Conservation (phyloP, 225 moss, liverwort and hornwort genomes). For the Marchantia polymorpha region DNA sequence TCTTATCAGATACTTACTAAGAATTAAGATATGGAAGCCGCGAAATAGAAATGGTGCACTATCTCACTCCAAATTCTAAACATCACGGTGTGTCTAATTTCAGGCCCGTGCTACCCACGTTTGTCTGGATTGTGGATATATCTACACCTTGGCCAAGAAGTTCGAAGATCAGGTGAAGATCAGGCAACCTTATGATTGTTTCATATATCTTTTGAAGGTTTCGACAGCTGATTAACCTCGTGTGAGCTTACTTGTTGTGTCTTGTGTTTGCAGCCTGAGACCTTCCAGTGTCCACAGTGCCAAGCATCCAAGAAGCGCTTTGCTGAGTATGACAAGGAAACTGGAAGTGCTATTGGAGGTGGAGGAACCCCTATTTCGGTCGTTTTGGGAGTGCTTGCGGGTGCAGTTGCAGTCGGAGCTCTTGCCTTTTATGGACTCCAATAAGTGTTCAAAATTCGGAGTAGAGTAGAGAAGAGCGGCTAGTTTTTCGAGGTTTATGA, state of each 20-base stretch:
- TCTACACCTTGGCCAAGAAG: constrained; percentile 77
- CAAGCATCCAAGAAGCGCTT: constrained; percentile 96
- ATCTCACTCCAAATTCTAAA: not conserved
- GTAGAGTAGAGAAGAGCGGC: no score
- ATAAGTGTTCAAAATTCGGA: constrained; percentile 27
- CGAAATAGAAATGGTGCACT: not conserved
- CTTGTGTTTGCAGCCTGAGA: constrained; percentile 51
- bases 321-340: constrained; percentile 72
- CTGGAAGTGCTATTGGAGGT: constrained; percentile 63
- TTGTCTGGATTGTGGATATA: constrained; percentile 94
- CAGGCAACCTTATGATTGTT: not conserved
- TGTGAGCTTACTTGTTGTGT: not conserved
- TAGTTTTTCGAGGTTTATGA: not conserved
- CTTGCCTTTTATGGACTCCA: constrained; percentile 73
- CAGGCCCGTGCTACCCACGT: constrained; percentile 90
- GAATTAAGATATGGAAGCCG: not conserved
- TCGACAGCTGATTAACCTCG: not conserved
- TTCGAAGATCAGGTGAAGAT: constrained; percentile 83
- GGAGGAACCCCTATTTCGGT: constrained; percentile 68
- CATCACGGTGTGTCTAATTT: not conserved
- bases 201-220: not conserved
- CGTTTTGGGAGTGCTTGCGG: constrained; percentile 57
- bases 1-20: no score
- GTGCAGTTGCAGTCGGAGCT: constrained; percentile 67
- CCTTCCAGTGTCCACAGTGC: constrained; percentile 84